phyloP scores from a whole-genome alignment of 495 filamentous ascomycete genomes.

The Neurospora sp. region DNA sequence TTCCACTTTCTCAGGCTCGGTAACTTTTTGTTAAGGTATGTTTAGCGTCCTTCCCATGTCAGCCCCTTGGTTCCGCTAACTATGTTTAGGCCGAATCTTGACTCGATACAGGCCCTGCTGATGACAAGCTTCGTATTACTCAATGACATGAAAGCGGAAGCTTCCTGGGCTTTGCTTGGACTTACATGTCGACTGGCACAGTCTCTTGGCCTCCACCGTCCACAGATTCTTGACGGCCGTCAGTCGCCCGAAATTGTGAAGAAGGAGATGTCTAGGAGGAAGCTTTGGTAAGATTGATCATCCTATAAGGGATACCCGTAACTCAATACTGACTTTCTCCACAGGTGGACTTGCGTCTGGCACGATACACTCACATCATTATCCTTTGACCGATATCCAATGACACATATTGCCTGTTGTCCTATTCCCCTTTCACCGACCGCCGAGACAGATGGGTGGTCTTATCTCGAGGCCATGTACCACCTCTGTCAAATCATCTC shows the following conservation, averaged over 20 bases:
- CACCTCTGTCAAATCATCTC: constrained; percentile 42
- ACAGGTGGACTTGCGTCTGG: constrained; percentile 47
- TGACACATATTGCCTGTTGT: constrained; percentile 40
- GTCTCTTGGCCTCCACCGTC: constrained; percentile 41
- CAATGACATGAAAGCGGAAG: constrained; percentile 52
- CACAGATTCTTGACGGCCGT: constrained; percentile 27
- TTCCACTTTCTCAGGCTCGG: constrained; percentile 45
- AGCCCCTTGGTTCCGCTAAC: background rate
- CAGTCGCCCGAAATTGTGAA: constrained; percentile 25
- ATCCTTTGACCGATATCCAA: constrained; percentile 46
- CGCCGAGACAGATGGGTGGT: constrained; percentile 34
- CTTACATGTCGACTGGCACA: constrained; percentile 46
- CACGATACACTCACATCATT: constrained; percentile 46
- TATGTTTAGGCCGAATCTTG: constrained; percentile 38
- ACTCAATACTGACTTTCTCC: background rate
- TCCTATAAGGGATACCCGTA: background rate
- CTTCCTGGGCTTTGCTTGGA: constrained; percentile 46
- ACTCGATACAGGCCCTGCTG: constrained; percentile 47
- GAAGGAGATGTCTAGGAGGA: constrained; percentile 35
- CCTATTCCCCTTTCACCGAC: constrained; percentile 35
- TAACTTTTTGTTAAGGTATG: constrained; percentile 41
- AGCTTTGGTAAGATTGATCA: constrained; percentile 28
- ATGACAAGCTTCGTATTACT: constrained; percentile 44
- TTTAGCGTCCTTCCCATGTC: background rate
- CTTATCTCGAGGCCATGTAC: constrained; percentile 47